Base-by-base conservation (phyloP, 306 rosid genomes). In the Lathyrus tuberosus region DNA sequence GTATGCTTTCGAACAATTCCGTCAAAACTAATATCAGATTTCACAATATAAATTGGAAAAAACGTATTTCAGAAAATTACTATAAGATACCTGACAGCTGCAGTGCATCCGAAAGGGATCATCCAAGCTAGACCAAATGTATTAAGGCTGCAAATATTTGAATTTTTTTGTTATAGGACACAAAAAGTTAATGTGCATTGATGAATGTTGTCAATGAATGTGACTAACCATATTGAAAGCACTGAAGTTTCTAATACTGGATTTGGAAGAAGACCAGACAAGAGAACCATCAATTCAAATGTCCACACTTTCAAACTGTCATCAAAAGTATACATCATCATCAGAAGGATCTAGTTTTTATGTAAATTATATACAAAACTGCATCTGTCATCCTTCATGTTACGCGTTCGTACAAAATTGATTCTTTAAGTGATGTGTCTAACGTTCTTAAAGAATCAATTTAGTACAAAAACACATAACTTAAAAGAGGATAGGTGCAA, bases 251-350 rank as follows among this genome's bases (percentile, higher is more conserved):
- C 82, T 57, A 89, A 20, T 31, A 22, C 22, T 17, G 96, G 96
- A 28, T 84, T 73, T 1, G 91, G 91, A 60, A 89, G 96, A 81
- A 86, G 87, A 37, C 89, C 91, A 4, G 91, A 73, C 51, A 84
- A 40, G 73, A 86, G 71, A 70, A 89, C 85, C 76, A 86, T 48
- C 68, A 86, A 0, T 62, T 86, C 88, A 62, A 89, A 89, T 64
- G 89, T 74, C 88, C 89, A 86, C 24, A 77, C 71, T 77, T 89
- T 82, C 81, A 89, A 70, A 80, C 95, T 88, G 93, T 65, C 68
- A 56, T n/a, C 16, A 56, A 56, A 22, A 56, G 59, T 47, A 10
- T 77, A 20, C n/a, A 57, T 53, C 75, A 22, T 22, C 28, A 28
- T 80, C 12, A 85, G 58, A 51, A 3, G 5, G 20, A 10, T 51